Evolutionary conservation across 306 rosid genomes (phyloP), one percentile per base, ranked within the genome.

Genomic region (Crotalaria pallida): DNA sequence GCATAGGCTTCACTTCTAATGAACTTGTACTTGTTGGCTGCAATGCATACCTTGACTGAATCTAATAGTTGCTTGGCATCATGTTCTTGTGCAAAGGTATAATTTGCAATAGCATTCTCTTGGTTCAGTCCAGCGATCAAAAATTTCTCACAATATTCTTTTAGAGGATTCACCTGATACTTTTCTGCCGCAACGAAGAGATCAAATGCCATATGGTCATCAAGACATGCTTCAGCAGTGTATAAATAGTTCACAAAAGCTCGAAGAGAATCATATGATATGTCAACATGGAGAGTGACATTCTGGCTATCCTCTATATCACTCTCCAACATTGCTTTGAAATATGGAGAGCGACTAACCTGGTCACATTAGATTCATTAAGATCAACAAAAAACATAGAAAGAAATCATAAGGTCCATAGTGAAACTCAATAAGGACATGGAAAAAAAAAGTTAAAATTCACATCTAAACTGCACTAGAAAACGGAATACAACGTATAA

Each of bases 231-330:
- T 71, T 93, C 96, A 4, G 92, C 96, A 1, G 88, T 88, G 89
- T 90, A 93, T 2, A 93, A 71, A 59, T 81, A 93, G 66, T 78
- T 84, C 52, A 93, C 92, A 75, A 93, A 90, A 12, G 89, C 81
- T 2, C 85, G 76, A 52, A 93, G 97, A 45, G 88, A 84, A 16
- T 90, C 81, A 6, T 81, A 79, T 13, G 96, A 82, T n/a, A 88
- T 93, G n/a, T 88, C 97, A 23, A 93, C 85, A 79, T 78, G 90
- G 47, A 93, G 87, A 47, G 88, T 90, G 62, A 94, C 90, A 7
- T 90, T 93, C 66, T 81, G 88, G 65, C 90, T 87, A 80, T 93
- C 94, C 57, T 83, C 82, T 97, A 90, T 93, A 44, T 93, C 89
- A 56, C 82, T 90, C 75, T 90, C 94, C 0, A 93, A 88, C 94